Conservation (phyloP, 2,329 filamentous ascomycete genomes). For the Bipolaris cookei region DNA sequence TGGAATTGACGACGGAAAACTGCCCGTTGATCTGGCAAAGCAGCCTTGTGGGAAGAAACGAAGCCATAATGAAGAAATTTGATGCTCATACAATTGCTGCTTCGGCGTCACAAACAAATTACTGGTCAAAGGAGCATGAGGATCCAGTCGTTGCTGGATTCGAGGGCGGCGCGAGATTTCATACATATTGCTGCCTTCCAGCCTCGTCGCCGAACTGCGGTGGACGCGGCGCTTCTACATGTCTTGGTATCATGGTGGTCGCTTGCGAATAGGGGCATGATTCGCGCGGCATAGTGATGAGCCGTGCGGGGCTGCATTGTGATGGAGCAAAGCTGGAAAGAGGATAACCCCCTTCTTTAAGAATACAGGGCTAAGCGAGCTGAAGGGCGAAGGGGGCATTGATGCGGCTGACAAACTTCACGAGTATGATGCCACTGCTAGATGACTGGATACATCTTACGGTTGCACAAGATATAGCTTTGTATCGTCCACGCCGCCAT, state of each 20-base stretch:
- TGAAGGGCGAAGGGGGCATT: neutral
- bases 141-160: neutral
- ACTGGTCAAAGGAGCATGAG: neutral
- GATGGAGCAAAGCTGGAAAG: neutral
- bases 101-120: neutral
- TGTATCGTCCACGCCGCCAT: neutral
- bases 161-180: neutral
- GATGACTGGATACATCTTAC: neutral
- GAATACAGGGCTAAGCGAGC: constrained; percentile 3
- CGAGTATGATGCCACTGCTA: neutral
- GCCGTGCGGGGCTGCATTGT: constrained; percentile 1
- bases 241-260: neutral
- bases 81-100: neutral
- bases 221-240: constrained; percentile 1
- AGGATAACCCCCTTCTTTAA: neutral
- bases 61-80: neutral
- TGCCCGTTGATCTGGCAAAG: neutral
- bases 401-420: neutral
- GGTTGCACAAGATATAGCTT: neutral
- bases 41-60: neutral
- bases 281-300: neutral
- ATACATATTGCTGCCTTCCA: neutral
- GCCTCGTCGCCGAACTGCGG: neutral
- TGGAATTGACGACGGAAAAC: constrained; percentile 1
- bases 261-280: neutral